Conservation (phyloP, 768 basidiomycete species). For the Suillus americanus region DNA sequence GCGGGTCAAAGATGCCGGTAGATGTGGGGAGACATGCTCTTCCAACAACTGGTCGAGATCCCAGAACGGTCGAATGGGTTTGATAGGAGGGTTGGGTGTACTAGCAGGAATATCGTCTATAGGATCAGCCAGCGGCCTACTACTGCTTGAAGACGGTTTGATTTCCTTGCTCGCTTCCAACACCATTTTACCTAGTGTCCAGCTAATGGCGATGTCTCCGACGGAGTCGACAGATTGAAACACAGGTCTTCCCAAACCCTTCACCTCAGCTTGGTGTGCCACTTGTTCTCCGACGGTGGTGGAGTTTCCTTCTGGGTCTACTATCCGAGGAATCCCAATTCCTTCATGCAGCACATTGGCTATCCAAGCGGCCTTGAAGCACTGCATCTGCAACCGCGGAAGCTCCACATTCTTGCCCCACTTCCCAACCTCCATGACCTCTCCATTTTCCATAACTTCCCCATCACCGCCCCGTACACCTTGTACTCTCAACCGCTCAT, state of each 20-base stretch:
- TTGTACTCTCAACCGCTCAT: conserved; percentile 52
- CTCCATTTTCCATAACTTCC: conserved; percentile 58
- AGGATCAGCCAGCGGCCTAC: conserved; percentile 69
- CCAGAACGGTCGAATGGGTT: conserved; percentile 65
- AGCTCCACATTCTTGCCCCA: conserved; percentile 80
- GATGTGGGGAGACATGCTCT: conserved; percentile 61
- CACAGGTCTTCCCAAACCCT: conserved; percentile 78
- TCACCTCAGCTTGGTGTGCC: conserved; percentile 71
- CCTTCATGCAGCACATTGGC: conserved; percentile 96
- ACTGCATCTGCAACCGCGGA: conserved; percentile 91
- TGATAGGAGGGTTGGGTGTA: conserved; percentile 47
- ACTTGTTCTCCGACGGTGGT: conserved; percentile 72
- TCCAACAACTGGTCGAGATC: conserved; percentile 59
- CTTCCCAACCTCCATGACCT: conserved; percentile 60
- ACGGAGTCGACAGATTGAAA: conserved; percentile 96
- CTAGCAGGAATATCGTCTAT: conserved; percentile 62
- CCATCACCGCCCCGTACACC: conserved; percentile 59
- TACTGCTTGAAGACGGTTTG: conserved; percentile 43
- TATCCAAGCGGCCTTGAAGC: conserved; percentile 99
- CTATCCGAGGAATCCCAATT: conserved; percentile 88
- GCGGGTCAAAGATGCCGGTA: conserved; percentile 62
- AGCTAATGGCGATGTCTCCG: conserved; percentile 89
- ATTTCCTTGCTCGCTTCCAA: conserved; percentile 93
- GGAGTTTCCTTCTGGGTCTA: conserved; percentile 80
- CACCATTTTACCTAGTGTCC: conserved; percentile 99